Evolutionary conservation across 176 grass and related monocot genomes (phyloP), one percentile per base, ranked within the genome.

Genomic region (Stipa capillata): DNA sequence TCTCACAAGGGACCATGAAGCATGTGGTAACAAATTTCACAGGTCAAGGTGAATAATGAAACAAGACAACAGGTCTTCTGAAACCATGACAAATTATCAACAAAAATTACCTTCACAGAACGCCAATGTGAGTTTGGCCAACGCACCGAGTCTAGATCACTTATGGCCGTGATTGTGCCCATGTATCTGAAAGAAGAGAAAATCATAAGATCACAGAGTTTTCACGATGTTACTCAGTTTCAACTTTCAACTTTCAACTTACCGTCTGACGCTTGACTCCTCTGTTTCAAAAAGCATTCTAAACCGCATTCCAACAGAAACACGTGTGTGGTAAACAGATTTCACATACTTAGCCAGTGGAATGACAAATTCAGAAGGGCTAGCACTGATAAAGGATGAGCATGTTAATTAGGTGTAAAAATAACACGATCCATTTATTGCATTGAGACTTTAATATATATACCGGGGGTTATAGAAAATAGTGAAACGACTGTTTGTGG

Each of bases 401-500:
- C n/a, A 33, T 54, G 27, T 82, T 72, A 78, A 57, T 73, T 79
- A 69, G 44, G 4, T 32, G 29, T 59, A 70, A 25, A 78, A 74
- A 80, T 65, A 18, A 36, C 32, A 35, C 9, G 12, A 63, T 56
- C 5, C 44, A 15, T 53, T 52, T 25, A 64, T 32, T 76, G 41
- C 68, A 35, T 47, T 70, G 41, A 18, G 29, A 49, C 28, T 44
- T 13, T 29, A 73, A 10, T 51, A 56, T 62, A 85, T 27, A 40
- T 84, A 97, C 94, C 94, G 76, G 8, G 94, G 94, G 50, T 97
- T 97, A 56, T 94, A 97, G 67, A 97, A 97, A 84, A 97, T 92
- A 48, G 94, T 97, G 78, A 97, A 97, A 48, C 94, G 87, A 11
- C 94, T 97, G 29, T 97, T 94, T 86, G 94, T 97, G 52, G 94